Evolutionary conservation across 768 basidiomycete species (phyloP).

Genomic region (Neoboletus magnificus): DNA sequence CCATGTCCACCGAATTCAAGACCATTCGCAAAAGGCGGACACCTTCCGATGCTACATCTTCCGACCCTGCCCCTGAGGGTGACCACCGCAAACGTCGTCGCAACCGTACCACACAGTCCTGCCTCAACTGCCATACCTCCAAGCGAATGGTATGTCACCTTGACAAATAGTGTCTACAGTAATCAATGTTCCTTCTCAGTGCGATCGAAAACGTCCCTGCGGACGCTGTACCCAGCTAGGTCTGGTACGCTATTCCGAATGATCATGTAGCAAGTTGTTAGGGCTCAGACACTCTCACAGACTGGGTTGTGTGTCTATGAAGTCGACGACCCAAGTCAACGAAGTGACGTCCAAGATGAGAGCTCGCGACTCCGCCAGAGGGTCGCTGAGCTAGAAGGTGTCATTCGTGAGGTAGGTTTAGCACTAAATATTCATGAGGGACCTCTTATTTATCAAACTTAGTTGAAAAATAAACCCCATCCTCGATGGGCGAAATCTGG

Average conservation of each 20-base stretch:
- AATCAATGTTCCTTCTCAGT: constrained; percentile 26
- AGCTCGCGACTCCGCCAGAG: constrained; percentile 63
- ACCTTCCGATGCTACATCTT: constrained; percentile 21
- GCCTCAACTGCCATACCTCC: constrained; percentile 69
- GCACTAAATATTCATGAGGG: not conserved
- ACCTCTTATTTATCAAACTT: not conserved
- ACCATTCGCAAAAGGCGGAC: constrained; percentile 32
- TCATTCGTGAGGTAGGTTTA: constrained; percentile 66
- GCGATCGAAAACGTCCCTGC: constrained; percentile 47
- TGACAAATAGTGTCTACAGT: not conserved
- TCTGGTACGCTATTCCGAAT: constrained; percentile 32
- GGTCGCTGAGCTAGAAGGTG: constrained; percentile 79
- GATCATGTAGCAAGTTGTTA: constrained; percentile 22
- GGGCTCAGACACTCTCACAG: constrained; percentile 33
- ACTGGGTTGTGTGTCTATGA: constrained; percentile 84
- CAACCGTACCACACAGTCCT: constrained; percentile 72
- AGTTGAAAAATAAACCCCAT: constrained; percentile 74
- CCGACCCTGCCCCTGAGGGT: constrained; percentile 38
- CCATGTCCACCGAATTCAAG: constrained; percentile 29
- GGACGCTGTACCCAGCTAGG: constrained; percentile 44
- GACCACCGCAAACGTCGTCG: constrained; percentile 63
- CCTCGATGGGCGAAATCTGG: constrained; percentile 51
- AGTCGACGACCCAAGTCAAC: constrained; percentile 69
- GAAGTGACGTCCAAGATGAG: constrained; percentile 54
- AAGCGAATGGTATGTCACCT: constrained; percentile 59